Evolutionary conservation across 192 early-diverging fungal genomes (phyloP).

Genomic region (Rhizoclosmatium globosum): DNA sequence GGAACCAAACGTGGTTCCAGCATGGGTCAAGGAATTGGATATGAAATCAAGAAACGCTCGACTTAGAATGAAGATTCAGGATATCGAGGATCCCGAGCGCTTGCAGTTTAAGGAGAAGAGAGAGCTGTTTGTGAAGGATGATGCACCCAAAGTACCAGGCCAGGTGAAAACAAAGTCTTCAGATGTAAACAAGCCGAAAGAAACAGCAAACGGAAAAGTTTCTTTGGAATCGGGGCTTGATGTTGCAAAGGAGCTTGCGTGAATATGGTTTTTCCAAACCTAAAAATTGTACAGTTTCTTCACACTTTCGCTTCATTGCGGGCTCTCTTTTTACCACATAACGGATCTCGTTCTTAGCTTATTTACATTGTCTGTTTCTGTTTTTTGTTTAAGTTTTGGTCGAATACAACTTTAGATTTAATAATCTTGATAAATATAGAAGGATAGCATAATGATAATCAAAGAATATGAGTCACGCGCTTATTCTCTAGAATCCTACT

Average conservation of each 20-base stretch:
- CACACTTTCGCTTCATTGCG: background rate
- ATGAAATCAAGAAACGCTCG: slow-evolving; percentile 40
- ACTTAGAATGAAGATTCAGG: slow-evolving; percentile 39
- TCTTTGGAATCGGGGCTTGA: slow-evolving; percentile 12
- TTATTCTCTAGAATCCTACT: slow-evolving; percentile 20
- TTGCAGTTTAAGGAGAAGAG: slow-evolving; percentile 42
- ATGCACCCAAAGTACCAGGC: slow-evolving; percentile 19
- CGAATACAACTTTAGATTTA: too few species aligned
- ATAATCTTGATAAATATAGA: too few species aligned
- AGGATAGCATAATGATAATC: too few species aligned
- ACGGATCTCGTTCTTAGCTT: too few species aligned
- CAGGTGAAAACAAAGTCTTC: slow-evolving; percentile 3
- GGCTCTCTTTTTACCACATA: background rate
- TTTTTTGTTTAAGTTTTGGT: background rate
- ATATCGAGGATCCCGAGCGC: slow-evolving; percentile 34
- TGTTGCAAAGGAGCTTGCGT: slow-evolving; percentile 34
- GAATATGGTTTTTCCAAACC: background rate
- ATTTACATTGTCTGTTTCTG: background rate
- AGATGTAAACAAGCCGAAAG: slow-evolving; percentile 29
- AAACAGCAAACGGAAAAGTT: slow-evolving; percentile 39
- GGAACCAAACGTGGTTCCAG: slow-evolving; percentile 7
- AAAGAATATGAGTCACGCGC: background rate
- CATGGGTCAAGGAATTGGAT: slow-evolving; percentile 41
- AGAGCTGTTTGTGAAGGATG: slow-evolving; percentile 38
- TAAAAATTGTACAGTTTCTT: too few species aligned